Evolutionary conservation across 1,284 basidiomycete species (phyloP), one percentile per base, ranked within the genome.

Genomic region (Pascua sp.): DNA sequence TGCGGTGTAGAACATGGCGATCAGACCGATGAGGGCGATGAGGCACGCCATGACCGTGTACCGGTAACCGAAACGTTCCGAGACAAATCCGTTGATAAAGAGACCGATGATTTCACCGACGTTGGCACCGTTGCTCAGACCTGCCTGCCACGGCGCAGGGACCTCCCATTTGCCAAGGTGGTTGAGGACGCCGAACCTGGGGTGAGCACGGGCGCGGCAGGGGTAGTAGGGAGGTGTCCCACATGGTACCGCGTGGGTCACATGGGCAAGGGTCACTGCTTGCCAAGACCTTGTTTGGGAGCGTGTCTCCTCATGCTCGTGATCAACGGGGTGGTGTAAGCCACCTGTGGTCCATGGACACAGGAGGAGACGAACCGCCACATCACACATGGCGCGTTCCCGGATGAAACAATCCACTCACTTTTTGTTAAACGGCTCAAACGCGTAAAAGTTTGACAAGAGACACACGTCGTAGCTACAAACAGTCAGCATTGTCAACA

Each of bases 131-230:
- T 78, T 78, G 13, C 67, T 69, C 18, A 80, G 67, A 44, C 79
- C 80, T 10, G 78, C 68, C 59, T 81, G 79, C 80, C 80, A 81
- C 18, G 71, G 60, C 0, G 81, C 78, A 0, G 79, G 67, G 15
- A 82, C 68, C 51, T 77, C 69, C 59, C 77, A 81, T 12, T 67
- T 66, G 39, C 73, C 73, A 42, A 72, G 61, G 4, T 63, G 49
- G 47, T 66, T 60, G n/a, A 69, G 57, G 15, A 57, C 49, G 41
- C 76, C 76, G 62, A 68, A 78, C 24, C 24, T 32, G 24, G 24
- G 24, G 24, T 32, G 24, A 32, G 24, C 24, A 32, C 24, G 24
- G 24, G 24, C 24, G 24, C 24, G 24, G 24, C 24, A 32, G 24
- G 24, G 24, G 24, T 32, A 32, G 7, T 32, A 32, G n/a, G n/a